phyloP scores from a whole-genome alignment of 2,329 filamentous ascomycete genomes.

The Dactylonectria macrodidyma region DNA sequence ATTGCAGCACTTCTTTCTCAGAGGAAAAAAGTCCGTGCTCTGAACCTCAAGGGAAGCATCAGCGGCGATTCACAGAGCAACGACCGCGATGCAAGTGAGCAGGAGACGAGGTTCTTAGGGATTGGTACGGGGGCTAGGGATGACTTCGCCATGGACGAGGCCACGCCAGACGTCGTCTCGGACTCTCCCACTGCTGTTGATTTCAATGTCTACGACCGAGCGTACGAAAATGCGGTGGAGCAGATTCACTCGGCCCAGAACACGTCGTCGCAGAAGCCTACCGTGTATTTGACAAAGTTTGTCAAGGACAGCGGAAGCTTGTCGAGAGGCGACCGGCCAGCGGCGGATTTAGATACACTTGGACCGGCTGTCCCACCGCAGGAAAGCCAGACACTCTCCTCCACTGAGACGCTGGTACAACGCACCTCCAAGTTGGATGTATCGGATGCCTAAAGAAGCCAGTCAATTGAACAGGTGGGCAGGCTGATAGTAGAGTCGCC shows the following conservation, averaged over 20 bases:
- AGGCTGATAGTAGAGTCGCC: background rate
- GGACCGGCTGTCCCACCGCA: conserved; percentile 15
- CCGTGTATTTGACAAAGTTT: conserved; percentile 65
- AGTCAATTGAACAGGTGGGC: conserved; percentile 16
- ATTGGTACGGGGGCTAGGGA: conserved; percentile 78
- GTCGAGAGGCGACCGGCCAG: conserved; percentile 53
- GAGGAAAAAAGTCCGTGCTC: conserved; percentile 58
- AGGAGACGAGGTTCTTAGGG: conserved; percentile 77
- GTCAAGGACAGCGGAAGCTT: conserved; percentile 61
- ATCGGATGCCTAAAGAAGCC: conserved; percentile 28
- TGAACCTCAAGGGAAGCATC: conserved; percentile 46
- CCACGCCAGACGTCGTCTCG: conserved; percentile 72
- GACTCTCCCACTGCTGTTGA: conserved; percentile 90
- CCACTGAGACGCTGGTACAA: conserved; percentile 40
- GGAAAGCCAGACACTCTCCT: conserved; percentile 27
- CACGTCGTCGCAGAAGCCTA: conserved; percentile 56
- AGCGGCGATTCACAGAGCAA: conserved; percentile 62
- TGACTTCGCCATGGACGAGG: conserved; percentile 58
- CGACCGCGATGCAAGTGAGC: conserved; percentile 75
- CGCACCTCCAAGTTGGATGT: conserved; percentile 43
- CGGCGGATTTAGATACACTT: conserved; percentile 38
- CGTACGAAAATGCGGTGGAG: conserved; percentile 84
- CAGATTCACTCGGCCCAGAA: conserved; percentile 69
- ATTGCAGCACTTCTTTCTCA: conserved; percentile 65
- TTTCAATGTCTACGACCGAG: conserved; percentile 89